These are phyloP conservation scores for Phytophthora niederhauseri DNA, from an alignment of 352 stramenopile species.

Conservation along the genomic window DNA sequence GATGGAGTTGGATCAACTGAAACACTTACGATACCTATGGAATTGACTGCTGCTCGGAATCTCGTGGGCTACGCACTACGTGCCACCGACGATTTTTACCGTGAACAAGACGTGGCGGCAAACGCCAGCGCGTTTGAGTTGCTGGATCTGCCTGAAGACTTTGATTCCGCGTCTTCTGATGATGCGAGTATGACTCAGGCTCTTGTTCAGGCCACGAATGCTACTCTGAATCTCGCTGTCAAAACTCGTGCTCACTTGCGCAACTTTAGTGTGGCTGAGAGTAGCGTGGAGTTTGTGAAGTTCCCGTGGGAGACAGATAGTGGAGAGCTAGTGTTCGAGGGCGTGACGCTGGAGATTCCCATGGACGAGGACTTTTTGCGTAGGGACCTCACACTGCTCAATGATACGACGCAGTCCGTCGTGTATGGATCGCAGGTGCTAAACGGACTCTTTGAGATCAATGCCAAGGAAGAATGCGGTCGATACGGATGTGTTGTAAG, in stretches of 20 bases:
- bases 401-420: conserved; percentile 45
- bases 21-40: conserved; percentile 36
- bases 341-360: conserved; percentile 52
- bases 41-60: conserved; percentile 25
- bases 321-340: conserved; percentile 43
- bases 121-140: conserved; percentile 40
- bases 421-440: conserved; percentile 32
- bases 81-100: conserved; percentile 53
- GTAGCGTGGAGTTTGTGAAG: conserved; percentile 40
- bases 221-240: conserved; percentile 32
- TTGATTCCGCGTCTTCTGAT: conserved; percentile 18
- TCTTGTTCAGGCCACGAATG: conserved; percentile 36
- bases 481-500: conserved; percentile 53
- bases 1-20: conserved; percentile 2
- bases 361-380: conserved; percentile 43
- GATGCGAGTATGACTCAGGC: conserved; percentile 27
- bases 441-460: conserved; percentile 52
- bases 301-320: conserved; percentile 35
- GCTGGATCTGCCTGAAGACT: conserved; percentile 15
- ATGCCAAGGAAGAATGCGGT: conserved; percentile 63
- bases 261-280: conserved; percentile 41
- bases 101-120: conserved; percentile 30
- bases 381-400: conserved; percentile 32
- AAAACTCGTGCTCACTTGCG: conserved; percentile 30
- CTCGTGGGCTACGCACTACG: conserved; percentile 39